Base-by-base conservation (phyloP, 2,329 filamentous ascomycete genomes). In the Xylaria hypoxylon region DNA sequence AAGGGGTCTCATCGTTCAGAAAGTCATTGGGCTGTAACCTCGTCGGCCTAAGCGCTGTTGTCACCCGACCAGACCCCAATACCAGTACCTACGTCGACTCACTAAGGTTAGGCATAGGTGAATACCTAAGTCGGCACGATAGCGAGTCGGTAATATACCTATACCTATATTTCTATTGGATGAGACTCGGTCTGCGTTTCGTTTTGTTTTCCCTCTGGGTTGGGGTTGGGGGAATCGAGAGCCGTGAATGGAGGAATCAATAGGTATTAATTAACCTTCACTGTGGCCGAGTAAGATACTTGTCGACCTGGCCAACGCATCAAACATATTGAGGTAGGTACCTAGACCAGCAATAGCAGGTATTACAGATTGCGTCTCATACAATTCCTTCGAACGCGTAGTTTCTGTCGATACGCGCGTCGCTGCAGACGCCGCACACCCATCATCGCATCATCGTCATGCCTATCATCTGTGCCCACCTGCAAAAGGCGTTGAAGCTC, bases 1-100 rank as follows among this genome's bases (percentile, higher is more conserved):
- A 59, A 60, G 60, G 63, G 66, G 66, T 44, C 57, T 48, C 40
- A 19, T 28, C 13, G 24, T 53, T 33, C 31, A 19, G 48, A 10
- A 24, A 22, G 7, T 45, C 22, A 31, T 58, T 52, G 13, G 35
- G 35, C 33, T 56, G 24, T 17, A 26, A 45, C 26, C 33, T 31
- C 17, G 19, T 24, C 7, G 11, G 40, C n/a, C 55, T 11, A 58
- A 28, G 15, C 40, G 26, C 26, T 58, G 15, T 10, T 28, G 11
- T 55, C 52, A 42, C 35, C 24, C 33, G 22, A 28, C 52, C 19
- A 5, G 0, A 26, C 35, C 33, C 19, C 22, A 40, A 53, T 40
- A 13, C 35, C 2, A 31, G 28, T 31, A 31, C 28, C 28, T 31
- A 5, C 5, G 28, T 8, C 28, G 28, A 31, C 28, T 31, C n/a